Evolutionary conservation across 2,329 filamentous ascomycete species (phyloP).

Genomic region (Apiospora sp.): DNA sequence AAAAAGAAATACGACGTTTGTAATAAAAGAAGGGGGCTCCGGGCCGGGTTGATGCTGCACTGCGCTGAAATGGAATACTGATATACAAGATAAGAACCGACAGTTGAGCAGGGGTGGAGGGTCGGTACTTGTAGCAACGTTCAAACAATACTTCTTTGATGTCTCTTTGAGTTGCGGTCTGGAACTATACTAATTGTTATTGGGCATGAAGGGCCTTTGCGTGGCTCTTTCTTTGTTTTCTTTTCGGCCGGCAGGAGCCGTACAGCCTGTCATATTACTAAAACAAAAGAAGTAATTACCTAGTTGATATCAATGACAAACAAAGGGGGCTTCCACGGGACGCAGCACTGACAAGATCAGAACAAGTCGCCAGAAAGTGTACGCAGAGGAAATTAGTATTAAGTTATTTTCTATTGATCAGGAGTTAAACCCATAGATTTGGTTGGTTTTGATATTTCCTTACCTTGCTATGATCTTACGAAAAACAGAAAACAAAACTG

Average conservation of each 20-base stretch:
- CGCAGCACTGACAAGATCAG: background rate
- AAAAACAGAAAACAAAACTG: too few species aligned
- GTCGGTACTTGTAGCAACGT: background rate
- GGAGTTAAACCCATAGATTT: too few species aligned
- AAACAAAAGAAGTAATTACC: too few species aligned
- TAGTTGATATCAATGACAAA: background rate
- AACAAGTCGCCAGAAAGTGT: too few species aligned
- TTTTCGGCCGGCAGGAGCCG: background rate
- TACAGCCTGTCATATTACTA: background rate
- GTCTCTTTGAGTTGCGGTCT: background rate
- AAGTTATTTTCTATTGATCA: too few species aligned
- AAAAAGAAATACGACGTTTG: background rate
- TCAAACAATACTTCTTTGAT: slow-evolving; percentile 2
- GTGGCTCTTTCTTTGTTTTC: background rate
- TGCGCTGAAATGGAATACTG: background rate
- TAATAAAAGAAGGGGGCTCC: background rate
- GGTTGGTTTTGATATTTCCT: too few species aligned
- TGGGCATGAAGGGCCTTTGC: background rate
- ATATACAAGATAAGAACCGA: background rate
- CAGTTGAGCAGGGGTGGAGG: background rate
- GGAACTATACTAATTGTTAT: background rate
- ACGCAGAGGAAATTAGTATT: too few species aligned
- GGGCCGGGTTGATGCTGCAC: background rate
- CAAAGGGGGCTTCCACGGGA: background rate
- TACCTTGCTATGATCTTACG: too few species aligned